Evolutionary conservation across 2,329 filamentous ascomycete genomes (phyloP), one percentile per base, ranked within the genome.

Genomic region (Arthroderma sp.): DNA sequence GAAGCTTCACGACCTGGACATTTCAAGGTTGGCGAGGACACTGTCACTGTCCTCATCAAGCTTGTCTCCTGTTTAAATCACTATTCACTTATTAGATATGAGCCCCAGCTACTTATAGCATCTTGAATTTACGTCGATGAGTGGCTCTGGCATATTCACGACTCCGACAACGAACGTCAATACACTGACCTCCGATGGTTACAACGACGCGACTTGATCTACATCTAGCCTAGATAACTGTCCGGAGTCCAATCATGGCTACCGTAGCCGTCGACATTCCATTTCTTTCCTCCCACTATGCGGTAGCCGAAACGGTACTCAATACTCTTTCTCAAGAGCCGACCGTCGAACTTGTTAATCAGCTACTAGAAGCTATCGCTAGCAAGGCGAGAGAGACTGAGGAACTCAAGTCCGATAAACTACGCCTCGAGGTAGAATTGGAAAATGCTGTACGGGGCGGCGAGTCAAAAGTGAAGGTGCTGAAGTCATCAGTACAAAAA

Each of bases 351-450:
- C 77, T 94, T 28, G 83, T 95, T 52, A 74, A 76, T 47, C 70
- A 76, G 36, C 72, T 98, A 43, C 74, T 98, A 36, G 72, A 77
- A 50, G 81, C 83, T 28, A 77, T 96, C 43, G 75, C 81, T 27
- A 68, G 71, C 29, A 94, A 91, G 62, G 86, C 85, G 32, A 83
- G 81, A 55, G 86, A 94, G 56, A 81, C 78, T 55, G 86, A 94
- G 59, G 75, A 80, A 34, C 68, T 94, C 36, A 85, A 82, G 55
- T 81, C 89, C 6, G 85, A 94, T 52, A 96, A 95, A 67, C 74
- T 95, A 38, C 81, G 85, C 53, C 71, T 85, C 38, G 86, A 94
- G 56, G 91, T 98, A 38, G 88, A 96, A 68, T 75, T 96, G 5
- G 91, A 98, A 62, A 91, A 86, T 63, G 83, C 82, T 11, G 81